These are phyloP conservation scores for Blastosporella zonata DNA, from an alignment of 1,284 basidiomycete species.

Conservation along the genomic window DNA sequence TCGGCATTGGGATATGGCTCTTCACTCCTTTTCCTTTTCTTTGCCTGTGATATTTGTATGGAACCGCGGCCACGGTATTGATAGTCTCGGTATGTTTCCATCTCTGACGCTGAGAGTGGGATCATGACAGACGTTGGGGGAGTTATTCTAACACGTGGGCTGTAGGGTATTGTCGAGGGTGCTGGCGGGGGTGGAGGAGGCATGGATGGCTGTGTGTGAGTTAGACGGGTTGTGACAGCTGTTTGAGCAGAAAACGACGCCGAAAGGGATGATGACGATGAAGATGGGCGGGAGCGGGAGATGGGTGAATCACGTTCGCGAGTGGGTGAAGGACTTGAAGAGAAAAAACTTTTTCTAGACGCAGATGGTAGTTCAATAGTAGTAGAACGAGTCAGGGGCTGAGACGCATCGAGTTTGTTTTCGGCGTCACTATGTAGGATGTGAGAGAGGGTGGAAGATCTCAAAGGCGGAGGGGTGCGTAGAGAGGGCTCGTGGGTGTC, in stretches of 20 bases:
- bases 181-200: slow-evolving; percentile 25
- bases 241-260: slow-evolving; percentile 20
- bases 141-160: slow-evolving; percentile 58
- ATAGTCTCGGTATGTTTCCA: slow-evolving; percentile 56
- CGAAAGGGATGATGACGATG: slow-evolving; percentile 30
- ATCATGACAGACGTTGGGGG: slow-evolving; percentile 58
- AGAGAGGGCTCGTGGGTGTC: slow-evolving; percentile 39
- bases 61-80: slow-evolving; percentile 51
- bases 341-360: slow-evolving; percentile 18
- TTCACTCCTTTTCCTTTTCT: slow-evolving; percentile 48
- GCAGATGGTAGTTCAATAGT: slow-evolving; percentile 20
- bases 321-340: slow-evolving; percentile 25
- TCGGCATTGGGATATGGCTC: slow-evolving; percentile 44
- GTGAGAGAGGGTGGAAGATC: slow-evolving; percentile 47
- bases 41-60: slow-evolving; percentile 37
- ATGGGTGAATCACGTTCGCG: slow-evolving; percentile 26
- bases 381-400: slow-evolving; percentile 30
- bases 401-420: slow-evolving; percentile 38
- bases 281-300: slow-evolving; percentile 28
- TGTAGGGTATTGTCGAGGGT: slow-evolving; percentile 49
- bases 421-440: slow-evolving; percentile 39
- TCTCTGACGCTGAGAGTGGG: slow-evolving; percentile 63
- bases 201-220: slow-evolving; percentile 26
- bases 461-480: slow-evolving; percentile 36
- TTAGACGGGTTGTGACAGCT: slow-evolving; percentile 14